phyloP scores from a whole-genome alignment of 768 basidiomycete genomes.

The Phylloporus scabripes region DNA sequence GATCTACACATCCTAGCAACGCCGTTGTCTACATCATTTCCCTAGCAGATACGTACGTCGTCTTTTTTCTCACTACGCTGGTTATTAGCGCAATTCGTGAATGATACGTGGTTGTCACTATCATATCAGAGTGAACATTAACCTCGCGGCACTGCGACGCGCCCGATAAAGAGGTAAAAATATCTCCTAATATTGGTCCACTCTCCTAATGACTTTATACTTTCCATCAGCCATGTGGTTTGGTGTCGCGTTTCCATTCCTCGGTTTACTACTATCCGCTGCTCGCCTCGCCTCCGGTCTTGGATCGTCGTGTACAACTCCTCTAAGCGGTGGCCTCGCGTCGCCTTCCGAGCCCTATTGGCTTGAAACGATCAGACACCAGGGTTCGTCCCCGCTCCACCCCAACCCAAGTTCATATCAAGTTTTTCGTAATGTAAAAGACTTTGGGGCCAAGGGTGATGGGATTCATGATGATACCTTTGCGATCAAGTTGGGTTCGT shows the following conservation, averaged over 20 bases:
- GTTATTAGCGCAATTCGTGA: neutral
- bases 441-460: slow-evolving; percentile 50
- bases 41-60: too few relatives aligned
- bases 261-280: slow-evolving; percentile 8
- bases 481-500: slow-evolving; percentile 55
- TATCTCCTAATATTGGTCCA: neutral
- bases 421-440: slow-evolving; percentile 74
- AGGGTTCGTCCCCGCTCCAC: slow-evolving; percentile 66
- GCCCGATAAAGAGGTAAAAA: neutral
- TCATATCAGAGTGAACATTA: neutral
- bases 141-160: neutral
- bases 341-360: slow-evolving; percentile 46
- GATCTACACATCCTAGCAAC: too few relatives aligned
- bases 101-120: neutral
- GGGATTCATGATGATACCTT: slow-evolving; percentile 70
- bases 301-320: slow-evolving; percentile 43
- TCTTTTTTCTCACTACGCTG: too few relatives aligned
- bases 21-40: too few relatives aligned
- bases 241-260: slow-evolving; percentile 2
- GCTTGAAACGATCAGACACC: slow-evolving; percentile 66
- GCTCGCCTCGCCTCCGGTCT: slow-evolving; percentile 25
- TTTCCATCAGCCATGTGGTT: slow-evolving; percentile 7
- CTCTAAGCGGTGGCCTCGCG: slow-evolving; percentile 47
- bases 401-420: slow-evolving; percentile 46
- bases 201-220: neutral